Conservation (phyloP, 179 eudicot species). For the Beta lomatogona region DNA sequence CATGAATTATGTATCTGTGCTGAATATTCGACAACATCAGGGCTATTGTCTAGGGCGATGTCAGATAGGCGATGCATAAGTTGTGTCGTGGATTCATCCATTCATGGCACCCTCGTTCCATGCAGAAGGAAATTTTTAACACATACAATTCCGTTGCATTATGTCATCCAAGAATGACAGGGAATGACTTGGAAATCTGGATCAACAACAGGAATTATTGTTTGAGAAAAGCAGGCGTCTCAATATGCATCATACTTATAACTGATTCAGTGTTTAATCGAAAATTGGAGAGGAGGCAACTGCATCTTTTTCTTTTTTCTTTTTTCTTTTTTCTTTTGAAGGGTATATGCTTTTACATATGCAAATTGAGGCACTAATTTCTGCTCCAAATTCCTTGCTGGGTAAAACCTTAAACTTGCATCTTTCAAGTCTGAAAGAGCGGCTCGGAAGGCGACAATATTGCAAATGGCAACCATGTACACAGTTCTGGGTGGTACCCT, state of each 20-base stretch:
- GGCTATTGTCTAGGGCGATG: background rate
- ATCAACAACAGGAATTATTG: background rate
- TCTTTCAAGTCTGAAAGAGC: constrained; percentile 85
- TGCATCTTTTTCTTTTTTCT: too few relatives aligned
- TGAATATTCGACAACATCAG: background rate
- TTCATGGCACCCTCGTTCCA: background rate
- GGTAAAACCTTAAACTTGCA: background rate
- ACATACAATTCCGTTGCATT: background rate
- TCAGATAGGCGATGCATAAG: background rate
- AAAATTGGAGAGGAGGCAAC: too few relatives aligned
- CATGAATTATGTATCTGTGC: background rate
- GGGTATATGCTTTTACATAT: background rate
- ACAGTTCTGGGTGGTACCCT: constrained; percentile 86
- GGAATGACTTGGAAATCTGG: background rate
- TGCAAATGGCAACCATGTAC: constrained; percentile 96
- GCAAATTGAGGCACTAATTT: constrained; percentile 11
- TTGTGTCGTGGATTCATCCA: background rate
- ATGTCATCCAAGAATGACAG: background rate
- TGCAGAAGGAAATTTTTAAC: background rate
- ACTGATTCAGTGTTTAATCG: background rate
- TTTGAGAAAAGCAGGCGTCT: background rate
- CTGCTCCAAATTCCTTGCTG: background rate
- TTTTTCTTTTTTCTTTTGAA: too few relatives aligned
- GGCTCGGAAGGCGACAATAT: constrained; percentile 82
- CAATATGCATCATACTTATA: background rate